These are phyloP conservation scores for Euryodendron excelsum DNA, from an alignment of 148 eudicot species.

Conservation along the genomic window DNA sequence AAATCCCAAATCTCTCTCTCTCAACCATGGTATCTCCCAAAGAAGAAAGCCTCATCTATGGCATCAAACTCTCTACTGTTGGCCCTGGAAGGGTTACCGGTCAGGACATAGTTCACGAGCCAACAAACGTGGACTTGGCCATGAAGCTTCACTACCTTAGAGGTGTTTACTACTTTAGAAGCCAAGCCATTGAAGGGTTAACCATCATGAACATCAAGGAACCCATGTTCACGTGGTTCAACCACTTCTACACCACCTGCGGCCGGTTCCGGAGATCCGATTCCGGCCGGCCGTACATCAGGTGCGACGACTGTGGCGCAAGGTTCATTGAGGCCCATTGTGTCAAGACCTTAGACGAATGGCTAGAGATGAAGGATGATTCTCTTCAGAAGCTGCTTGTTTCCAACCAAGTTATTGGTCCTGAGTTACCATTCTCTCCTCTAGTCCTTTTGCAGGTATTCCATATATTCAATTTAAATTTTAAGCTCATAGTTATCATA, in stretches of 20 bases:
- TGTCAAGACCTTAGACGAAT: constrained; percentile 50
- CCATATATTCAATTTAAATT: too few species aligned
- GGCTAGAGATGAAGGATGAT: constrained; percentile 37
- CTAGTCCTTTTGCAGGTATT: constrained; percentile 59
- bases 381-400: constrained; percentile 42
- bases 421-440: constrained; percentile 75
- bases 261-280: constrained; percentile 59
- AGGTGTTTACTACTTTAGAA: constrained; percentile 40
- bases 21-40: constrained; percentile 4
- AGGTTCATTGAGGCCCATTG: constrained; percentile 63
- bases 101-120: constrained; percentile 39
- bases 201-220: constrained; percentile 43
- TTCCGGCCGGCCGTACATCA: constrained; percentile 57
- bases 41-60: constrained; percentile 27
- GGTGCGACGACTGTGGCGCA: constrained; percentile 78
- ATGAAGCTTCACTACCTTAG: constrained; percentile 82
- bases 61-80: constrained; percentile 44
- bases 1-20: not conserved
- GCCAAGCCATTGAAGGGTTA: constrained; percentile 36
- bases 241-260: constrained; percentile 44
- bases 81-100: constrained; percentile 59
- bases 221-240: constrained; percentile 51
- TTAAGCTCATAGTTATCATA: too few species aligned
- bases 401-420: constrained; percentile 56
- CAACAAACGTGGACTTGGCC: constrained; percentile 67